These are phyloP conservation scores for Phaeolepiota aurea DNA, from an alignment of 768 basidiomycete genomes.

Conservation along the genomic window DNA sequence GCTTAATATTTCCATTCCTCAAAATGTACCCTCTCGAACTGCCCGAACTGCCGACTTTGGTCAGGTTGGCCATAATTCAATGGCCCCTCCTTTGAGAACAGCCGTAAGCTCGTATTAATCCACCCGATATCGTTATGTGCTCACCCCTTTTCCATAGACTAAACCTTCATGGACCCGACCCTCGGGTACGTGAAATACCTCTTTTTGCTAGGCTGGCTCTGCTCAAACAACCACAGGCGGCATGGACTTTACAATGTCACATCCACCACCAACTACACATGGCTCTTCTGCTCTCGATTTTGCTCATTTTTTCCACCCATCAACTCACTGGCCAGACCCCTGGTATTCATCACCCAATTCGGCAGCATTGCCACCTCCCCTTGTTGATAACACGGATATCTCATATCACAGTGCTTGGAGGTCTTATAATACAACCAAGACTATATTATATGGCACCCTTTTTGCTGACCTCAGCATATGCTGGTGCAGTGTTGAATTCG, in stretches of 20 bases:
- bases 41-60: no score
- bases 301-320: conserved; percentile 33
- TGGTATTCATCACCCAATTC: conserved; percentile 29
- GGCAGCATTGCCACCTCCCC: conserved; percentile 23
- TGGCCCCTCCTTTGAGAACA: background rate
- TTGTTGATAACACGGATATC: conserved; percentile 16
- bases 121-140: background rate
- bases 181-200: conserved; percentile 13
- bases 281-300: conserved; percentile 33
- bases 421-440: conserved; percentile 19
- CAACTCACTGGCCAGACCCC: conserved; percentile 27
- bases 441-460: conserved; percentile 25
- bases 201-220: background rate
- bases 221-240: background rate
- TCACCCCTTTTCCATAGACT: conserved; percentile 8
- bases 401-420: conserved; percentile 18
- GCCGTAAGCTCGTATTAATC: background rate
- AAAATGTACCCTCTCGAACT: no score
- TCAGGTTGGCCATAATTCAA: background rate
- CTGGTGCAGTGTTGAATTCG: conserved; percentile 36
- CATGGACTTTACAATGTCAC: conserved; percentile 18
- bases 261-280: conserved; percentile 21
- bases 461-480: conserved; percentile 43
- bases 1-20: background rate
- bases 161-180: conserved; percentile 17